Base-by-base conservation (phyloP, 257 asterid species). In the Avicennia marina region DNA sequence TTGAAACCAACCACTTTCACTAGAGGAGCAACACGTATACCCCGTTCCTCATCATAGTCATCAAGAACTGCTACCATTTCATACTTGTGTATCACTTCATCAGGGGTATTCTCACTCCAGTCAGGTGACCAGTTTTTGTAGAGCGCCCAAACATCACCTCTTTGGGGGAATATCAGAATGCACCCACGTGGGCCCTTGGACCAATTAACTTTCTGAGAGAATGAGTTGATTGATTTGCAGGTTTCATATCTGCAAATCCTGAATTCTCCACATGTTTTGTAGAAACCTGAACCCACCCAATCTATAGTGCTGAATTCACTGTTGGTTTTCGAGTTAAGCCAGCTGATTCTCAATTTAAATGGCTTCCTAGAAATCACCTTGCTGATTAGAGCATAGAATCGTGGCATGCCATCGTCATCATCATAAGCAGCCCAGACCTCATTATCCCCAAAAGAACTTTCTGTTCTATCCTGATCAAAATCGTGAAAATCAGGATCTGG, bases 401-500 rank as follows among this genome's bases (percentile, higher is more conserved):
- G 96, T 1, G 95, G 96, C 96, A 88, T 88, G 44, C 96, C 94
- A 60, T 88, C 96, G 15, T 71, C 76, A 15, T 82, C 76, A 22
- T 88, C 96, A 44, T 88, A 88, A n/a, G 86, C 89, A 36, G 94
- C 86, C 96, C 96, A 88, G 21, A 88, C 90, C 72, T 82, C 86
- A 31, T 82, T 82, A 58, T 82, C 96, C 57, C 70, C 83, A 38
- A 87, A 87, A 44, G 90, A 77, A 36, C 34, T 62, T 62, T 79
- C 90, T n/a, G 74, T 42, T 72, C 95, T 73, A 43, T 87, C 94
- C 74, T 40, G 63, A 53, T 87, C 94, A 61, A 87, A 87, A 72
- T 87, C 94, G 64, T 84, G 80, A 62, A 84, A 87, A 71, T 87
- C 95, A 21, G 95, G 75, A 79, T 90, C 98, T 47, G 96, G 96